Evolutionary conservation across 2,329 filamentous ascomycete genomes (phyloP), one percentile per base, ranked within the genome.

Genomic region (Gnomoniopsis smithogilvyi): DNA sequence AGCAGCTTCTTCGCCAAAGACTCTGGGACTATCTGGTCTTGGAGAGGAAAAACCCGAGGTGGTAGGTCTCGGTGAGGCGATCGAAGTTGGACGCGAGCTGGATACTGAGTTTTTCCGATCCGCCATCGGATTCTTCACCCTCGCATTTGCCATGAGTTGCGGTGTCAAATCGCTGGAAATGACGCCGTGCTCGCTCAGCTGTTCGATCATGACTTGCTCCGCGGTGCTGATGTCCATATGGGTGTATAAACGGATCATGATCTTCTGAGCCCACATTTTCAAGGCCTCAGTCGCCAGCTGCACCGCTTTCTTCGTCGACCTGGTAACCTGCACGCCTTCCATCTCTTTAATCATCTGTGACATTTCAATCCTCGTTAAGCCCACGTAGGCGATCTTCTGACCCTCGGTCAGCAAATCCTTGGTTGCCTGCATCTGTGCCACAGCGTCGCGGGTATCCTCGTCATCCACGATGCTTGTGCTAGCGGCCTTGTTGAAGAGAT

Each of bases 171-270:
- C 95, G 48, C 80, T 78, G 0, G 95, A 89, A 62, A 92, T 80
- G 7, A 99, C 92, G 4, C 94, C 95, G 74, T 99, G 95, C 59
- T 95, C 90, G 14, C 91, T 89, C 60, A 99, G 80, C 73, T 99
- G 95, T 76, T 99, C 95, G 65, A 99, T 97, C 95, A 99, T 99
- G 72, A 99, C 80, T 77, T 99, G 95, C 74, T 99, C 95, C 15
- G 85, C 88, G 22, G 88, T 80, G 68, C 88, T 92, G 68, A 99
- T 96, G 61, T 99, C 95, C 95, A 99, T 99, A 74, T 99, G 95
- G 14, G 86, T 79, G 72, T 98, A 99, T 14, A 99, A 73, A 24
- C 94, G 86, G 61, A 97, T 86, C 93, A 99, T 99, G 83, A 96
- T 96, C 77, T 96, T 96, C 72, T 99, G 95, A 58, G 90, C 87